These are phyloP conservation scores for Suhomyces chickasaworum DNA, from an alignment of 1,139 yeast genomes.

Conservation along the genomic window DNA sequence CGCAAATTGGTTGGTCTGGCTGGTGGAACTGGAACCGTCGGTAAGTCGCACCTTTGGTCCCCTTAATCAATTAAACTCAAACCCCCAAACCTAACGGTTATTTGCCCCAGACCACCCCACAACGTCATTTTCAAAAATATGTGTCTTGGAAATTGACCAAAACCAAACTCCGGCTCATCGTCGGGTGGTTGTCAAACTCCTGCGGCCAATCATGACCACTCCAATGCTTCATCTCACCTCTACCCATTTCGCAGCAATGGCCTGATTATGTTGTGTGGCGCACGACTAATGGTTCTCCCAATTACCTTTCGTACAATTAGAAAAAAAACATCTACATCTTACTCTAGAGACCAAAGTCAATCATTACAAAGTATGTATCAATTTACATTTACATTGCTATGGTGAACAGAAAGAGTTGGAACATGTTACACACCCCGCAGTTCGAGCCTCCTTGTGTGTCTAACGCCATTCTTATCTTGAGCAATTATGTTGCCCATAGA, in stretches of 20 bases:
- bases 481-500: slow-evolving; percentile 10
- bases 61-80: too few relatives aligned
- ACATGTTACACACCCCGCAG: background rate
- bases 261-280: slow-evolving; percentile 18
- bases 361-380: slow-evolving; percentile 6
- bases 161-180: background rate
- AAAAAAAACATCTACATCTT: slow-evolving; percentile 7
- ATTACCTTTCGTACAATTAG: slow-evolving; percentile 12
- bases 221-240: background rate
- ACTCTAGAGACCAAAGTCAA: slow-evolving; percentile 3
- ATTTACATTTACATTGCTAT: background rate
- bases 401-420: background rate
- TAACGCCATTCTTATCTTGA: slow-evolving; percentile 5
- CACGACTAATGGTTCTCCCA: slow-evolving; percentile 16
- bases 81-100: background rate
- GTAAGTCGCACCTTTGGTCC: too few relatives aligned
- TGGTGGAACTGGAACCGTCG: too few relatives aligned
- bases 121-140: background rate
- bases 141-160: background rate
- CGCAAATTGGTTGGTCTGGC: too few relatives aligned
- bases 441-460: background rate
- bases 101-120: background rate
- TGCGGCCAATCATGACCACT: slow-evolving; percentile 1
- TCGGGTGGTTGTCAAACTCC: background rate
- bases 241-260: slow-evolving; percentile 10